phyloP scores from a whole-genome alignment of 2,329 filamentous ascomycete species.

The Monosporascus sp. region DNA sequence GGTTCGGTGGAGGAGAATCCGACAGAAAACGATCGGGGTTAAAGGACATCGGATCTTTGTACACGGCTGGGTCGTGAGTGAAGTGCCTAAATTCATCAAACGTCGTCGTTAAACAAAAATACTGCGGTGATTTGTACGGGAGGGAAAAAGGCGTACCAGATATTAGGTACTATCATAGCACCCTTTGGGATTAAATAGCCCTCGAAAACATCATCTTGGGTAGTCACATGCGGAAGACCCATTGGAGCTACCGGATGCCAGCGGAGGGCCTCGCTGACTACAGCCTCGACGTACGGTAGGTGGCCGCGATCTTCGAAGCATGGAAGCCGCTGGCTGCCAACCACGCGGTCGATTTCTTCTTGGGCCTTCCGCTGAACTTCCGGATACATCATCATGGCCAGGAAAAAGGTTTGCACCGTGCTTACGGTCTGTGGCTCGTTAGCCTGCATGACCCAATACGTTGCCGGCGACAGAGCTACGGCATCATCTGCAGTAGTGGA shows the following conservation, averaged over 20 bases:
- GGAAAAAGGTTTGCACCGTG: slow-evolving; percentile 14
- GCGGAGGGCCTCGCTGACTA: slow-evolving; percentile 42
- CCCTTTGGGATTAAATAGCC: slow-evolving; percentile 14
- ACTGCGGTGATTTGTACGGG: too few relatives aligned
- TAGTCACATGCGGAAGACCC: slow-evolving; percentile 5
- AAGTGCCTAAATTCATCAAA: neutral
- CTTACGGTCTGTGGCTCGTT: neutral
- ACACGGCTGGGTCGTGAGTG: slow-evolving; percentile 5
- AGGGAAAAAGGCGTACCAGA: slow-evolving; percentile 7
- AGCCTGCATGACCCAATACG: too few relatives aligned
- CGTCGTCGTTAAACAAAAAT: too few relatives aligned
- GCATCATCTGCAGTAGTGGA: too few relatives aligned
- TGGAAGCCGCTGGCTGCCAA: slow-evolving; percentile 40
- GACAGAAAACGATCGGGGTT: slow-evolving; percentile 13
- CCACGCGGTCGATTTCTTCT: slow-evolving; percentile 39
- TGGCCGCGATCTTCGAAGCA: slow-evolving; percentile 36
- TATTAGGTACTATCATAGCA: slow-evolving; percentile 7
- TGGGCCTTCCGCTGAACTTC: slow-evolving; percentile 41
- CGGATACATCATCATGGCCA: slow-evolving; percentile 37
- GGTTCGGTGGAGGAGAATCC: slow-evolving; percentile 1
- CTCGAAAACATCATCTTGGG: slow-evolving; percentile 6
- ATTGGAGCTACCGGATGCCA: slow-evolving; percentile 29
- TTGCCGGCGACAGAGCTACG: too few relatives aligned
- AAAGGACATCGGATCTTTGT: slow-evolving; percentile 6
- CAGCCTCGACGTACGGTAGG: slow-evolving; percentile 37